Evolutionary conservation across 495 filamentous ascomycete species (phyloP).

Genomic region (Penicillium parvum): DNA sequence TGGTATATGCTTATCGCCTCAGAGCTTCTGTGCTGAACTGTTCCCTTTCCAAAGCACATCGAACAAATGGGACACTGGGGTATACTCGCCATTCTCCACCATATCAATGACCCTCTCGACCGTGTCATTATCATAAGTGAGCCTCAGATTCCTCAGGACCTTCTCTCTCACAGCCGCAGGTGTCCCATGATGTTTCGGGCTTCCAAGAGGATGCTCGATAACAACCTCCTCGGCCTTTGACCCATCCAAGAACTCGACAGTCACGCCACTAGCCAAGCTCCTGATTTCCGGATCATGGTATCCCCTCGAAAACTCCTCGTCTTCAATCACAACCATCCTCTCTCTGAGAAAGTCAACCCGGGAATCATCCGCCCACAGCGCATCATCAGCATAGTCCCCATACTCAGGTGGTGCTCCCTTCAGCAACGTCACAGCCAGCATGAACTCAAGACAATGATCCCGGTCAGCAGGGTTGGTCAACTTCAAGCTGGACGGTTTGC

Average conservation of each 20-base stretch:
- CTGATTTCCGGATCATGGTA: conserved; percentile 30
- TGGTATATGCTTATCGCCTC: no score
- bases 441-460: conserved; percentile 44
- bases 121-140: no score
- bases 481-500: conserved; percentile 31
- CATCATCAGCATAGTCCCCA: conserved; percentile 35
- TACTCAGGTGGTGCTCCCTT: conserved; percentile 30
- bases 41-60: no score
- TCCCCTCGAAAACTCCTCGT: conserved; percentile 30
- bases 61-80: no score
- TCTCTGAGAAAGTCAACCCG: conserved; percentile 24
- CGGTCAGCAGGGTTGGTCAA: conserved; percentile 47
- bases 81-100: no score
- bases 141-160: conserved; percentile 77
- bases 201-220: conserved; percentile 81
- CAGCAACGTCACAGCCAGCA: conserved; percentile 36
- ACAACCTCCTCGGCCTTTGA: conserved; percentile 64
- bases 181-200: conserved; percentile 69
- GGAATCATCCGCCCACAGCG: conserved; percentile 26
- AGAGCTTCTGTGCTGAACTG: no score
- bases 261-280: conserved; percentile 23
- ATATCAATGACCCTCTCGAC: no score
- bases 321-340: conserved; percentile 27
- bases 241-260: conserved; percentile 22
- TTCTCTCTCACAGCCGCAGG: conserved; percentile 71